Evolutionary conservation across 768 basidiomycete species (phyloP), one percentile per base, ranked within the genome.

Genomic region (Tylopilus felleus): DNA sequence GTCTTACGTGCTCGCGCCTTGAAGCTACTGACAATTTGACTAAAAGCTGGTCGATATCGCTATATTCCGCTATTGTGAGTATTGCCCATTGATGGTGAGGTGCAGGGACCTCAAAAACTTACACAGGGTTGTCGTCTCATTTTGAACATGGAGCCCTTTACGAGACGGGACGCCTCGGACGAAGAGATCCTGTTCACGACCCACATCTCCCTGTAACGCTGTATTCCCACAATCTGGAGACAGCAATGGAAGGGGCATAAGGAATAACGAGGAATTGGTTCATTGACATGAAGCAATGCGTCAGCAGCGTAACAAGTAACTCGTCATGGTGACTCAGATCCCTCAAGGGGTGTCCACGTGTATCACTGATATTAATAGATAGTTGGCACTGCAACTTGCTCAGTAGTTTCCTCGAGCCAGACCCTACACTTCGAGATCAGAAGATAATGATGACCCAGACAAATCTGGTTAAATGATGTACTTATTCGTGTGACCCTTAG

Each of bases 81-180:
- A 28, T 28, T 49, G 6, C 19, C 27, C 10, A 5, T 28, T 19
- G 14, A 41, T 49, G 16, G 2, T 13, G 12, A 33, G 22, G 1
- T 5, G 21, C 17, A 31, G 16, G 19, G 28, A 29, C 4, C n/a
- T 21, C 12, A 19, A 22, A 8, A 22, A 23, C 38, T 3, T 9
- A 21, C 22, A 7, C 19, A 68, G 66, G 65, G 65, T 5, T 60
- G 57, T 46, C 60, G 52, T 42, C 58, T 69, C 25, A 59, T 63
- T 42, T 46, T 69, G 33, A 60, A 67, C n/a, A 65, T 60, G 65
- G 58, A 59, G 49, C 29, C 33, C 10, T 60, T 65, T 8, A 48
- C 53, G 16, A 53, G 52, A 50, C 38, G 33, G 17, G 35, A 49
- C 12, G 5, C 31, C 25, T 38, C 12, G 16, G 38, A 57, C 1